Base-by-base conservation (phyloP, 768 basidiomycete genomes). In the Neoboletus brunneissimus region DNA sequence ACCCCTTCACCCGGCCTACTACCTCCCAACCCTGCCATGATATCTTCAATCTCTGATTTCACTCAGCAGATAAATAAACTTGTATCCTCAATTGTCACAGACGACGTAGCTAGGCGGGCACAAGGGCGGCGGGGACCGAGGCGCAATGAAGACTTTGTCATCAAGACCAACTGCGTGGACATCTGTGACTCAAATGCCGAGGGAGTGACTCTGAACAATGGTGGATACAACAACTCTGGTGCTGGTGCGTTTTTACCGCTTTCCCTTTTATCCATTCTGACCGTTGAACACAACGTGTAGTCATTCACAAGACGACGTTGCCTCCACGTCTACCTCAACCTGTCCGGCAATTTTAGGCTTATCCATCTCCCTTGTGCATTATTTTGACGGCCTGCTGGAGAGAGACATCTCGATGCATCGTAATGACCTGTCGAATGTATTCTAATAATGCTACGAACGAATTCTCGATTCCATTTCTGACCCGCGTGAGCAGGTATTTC, bases 181-280 rank as follows among this genome's bases (percentile, higher is more conserved):
- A 5, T 63, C 32, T 18, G 0, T 0, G 4, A 0, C 41, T 53
- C 61, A 9, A 49, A 8, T 1, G 56, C 11, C 5, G 51, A 55
- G 0, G 62, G 62, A 2, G 0, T 45, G 10, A 63, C 62, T 11
- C 1, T 62, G 48, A 55, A 63, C 29, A 51, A 47, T 22, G 53
- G 53, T 12, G 56, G 53, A 23, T 1, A 1, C 23, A 10, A 51
- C 0, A 59, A 59, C n/a, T 23, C 51, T 12, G 62, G 62, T 23
- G 35, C 56, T 25, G 57, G 62, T 63, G 4, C 29, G 62, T 51
- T 20, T 4, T 34, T 4, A n/a, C 32, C 22, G 8, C 20, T 41
- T 27, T 44, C 4, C 4, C 18, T 22, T 38, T 5, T 7, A n/a
- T 5, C 2, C 48, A 22, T 34, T 41, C 45, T 56, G 34, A 54